Evolutionary conservation across 768 basidiomycete species (phyloP), one percentile per base, ranked within the genome.

Genomic region (Lactarius quietus): DNA sequence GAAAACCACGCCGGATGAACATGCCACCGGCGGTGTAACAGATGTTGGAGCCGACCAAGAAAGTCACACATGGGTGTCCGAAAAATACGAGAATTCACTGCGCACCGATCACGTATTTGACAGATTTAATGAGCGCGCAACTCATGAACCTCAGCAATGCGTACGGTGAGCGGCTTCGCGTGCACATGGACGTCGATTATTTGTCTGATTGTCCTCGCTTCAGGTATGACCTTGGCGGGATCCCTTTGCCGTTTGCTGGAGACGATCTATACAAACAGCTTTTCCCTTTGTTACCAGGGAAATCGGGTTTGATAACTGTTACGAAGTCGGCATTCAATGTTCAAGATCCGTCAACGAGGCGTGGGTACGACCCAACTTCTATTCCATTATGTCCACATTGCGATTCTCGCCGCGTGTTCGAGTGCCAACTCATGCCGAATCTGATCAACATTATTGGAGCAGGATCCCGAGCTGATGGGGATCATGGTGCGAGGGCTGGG

Each of bases 391-490:
- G 96, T 73, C 80, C 86, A 2, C 71, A 76, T 17, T 98, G 96
- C 77, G 77, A 79, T 41, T 80, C 83, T 3, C 78, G 77, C 52
- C 83, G 93, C 18, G 83, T 88, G 26, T 98, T 97, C 74, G 96
- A 98, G 74, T 90, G 90, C 71, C 96, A 98, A 74, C 80, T 98
- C 60, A 96, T 95, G 86, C 96, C 96, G 2, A 93, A 94, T 73
- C 78, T 98, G 59, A 94, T 98, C 74, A 91, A 91, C 59, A 77
- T 92, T 17, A 79, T 97, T 17, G 78, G 81, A 58, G 72, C 73
- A 68, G 73, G 69, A 62, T 73, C 39, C 43, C 12, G 71, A 67
- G 15, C 69, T 70, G 41, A 64, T 68, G 12, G 20, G 52, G 51
- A 66, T 66, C 68, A 79, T 78, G 53, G 65, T 81, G 20, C 60